Conservation (phyloP, 2,329 filamentous ascomycete species). For the Microsporum ferrugineum region DNA sequence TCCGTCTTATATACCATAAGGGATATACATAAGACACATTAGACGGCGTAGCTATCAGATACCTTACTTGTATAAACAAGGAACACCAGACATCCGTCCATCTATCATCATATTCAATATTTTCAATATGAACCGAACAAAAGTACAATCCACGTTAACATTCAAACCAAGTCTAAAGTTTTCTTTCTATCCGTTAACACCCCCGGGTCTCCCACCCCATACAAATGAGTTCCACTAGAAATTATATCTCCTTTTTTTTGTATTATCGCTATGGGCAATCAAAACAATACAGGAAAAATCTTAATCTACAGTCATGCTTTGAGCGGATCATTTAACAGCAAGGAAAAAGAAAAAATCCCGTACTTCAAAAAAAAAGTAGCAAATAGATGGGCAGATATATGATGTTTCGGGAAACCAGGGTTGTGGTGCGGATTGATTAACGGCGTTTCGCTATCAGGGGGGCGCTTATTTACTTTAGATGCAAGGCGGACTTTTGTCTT, state of each 20-base stretch:
- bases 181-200: background rate
- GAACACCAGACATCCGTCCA: background rate
- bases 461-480: background rate
- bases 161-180: background rate
- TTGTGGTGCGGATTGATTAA: background rate
- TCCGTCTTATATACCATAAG: background rate
- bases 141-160: background rate
- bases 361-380: background rate
- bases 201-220: background rate
- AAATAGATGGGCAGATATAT: background rate
- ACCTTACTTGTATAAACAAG: background rate
- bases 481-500: background rate
- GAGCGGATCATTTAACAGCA: background rate
- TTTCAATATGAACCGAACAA: background rate
- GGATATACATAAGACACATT: background rate
- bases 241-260: conserved; percentile 1
- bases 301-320: conserved; percentile 4
- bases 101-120: background rate
- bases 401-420: background rate
- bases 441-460: background rate
- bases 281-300: conserved; percentile 2
- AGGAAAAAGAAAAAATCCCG: background rate
- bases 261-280: conserved; percentile 1
- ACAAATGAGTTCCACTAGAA: background rate
- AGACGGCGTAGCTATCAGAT: background rate